Conservation (phyloP, 306 rosid genomes). For the Oxytropis ochrocephala region DNA sequence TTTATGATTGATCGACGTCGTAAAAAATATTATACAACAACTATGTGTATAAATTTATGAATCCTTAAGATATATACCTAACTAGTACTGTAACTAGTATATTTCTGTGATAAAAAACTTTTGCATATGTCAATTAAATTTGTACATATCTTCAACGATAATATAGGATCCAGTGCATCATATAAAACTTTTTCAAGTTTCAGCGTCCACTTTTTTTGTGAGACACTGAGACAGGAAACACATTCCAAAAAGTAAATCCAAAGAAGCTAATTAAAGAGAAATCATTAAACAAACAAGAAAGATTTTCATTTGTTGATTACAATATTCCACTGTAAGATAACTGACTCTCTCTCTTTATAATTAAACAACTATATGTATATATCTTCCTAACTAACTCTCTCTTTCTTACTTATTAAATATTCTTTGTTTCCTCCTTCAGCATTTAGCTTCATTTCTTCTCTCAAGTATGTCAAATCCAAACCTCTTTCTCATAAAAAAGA, state of each 20-base stretch:
- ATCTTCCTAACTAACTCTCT: neutral
- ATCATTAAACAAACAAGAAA: neutral
- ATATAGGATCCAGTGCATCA: slow-evolving; percentile 45
- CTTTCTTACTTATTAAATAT: neutral
- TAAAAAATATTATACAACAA: no score
- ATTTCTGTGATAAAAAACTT: no score
- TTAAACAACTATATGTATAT: neutral
- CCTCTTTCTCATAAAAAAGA: slow-evolving; percentile 12
- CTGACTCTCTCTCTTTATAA: no score
- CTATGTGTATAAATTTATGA: no score
- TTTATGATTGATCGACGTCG: no score
- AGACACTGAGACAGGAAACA: slow-evolving; percentile 24
- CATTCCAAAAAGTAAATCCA: slow-evolving; percentile 31
- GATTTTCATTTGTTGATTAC: slow-evolving; percentile 13
- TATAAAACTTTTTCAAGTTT: slow-evolving; percentile 9
- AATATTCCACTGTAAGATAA: slow-evolving; percentile 16
- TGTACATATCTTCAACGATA: neutral
- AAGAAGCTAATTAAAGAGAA: slow-evolving; percentile 10
- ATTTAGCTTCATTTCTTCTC: neutral
- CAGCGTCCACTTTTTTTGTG: slow-evolving; percentile 15
- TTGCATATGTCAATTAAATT: neutral
- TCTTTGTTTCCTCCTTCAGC: neutral
- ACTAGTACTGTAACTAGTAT: no score
- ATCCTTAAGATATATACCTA: no score
- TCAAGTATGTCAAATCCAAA: slow-evolving; percentile 24